Conservation (phyloP, 1,139 yeast genomes). For the Saccharomyces pastorianus region DNA sequence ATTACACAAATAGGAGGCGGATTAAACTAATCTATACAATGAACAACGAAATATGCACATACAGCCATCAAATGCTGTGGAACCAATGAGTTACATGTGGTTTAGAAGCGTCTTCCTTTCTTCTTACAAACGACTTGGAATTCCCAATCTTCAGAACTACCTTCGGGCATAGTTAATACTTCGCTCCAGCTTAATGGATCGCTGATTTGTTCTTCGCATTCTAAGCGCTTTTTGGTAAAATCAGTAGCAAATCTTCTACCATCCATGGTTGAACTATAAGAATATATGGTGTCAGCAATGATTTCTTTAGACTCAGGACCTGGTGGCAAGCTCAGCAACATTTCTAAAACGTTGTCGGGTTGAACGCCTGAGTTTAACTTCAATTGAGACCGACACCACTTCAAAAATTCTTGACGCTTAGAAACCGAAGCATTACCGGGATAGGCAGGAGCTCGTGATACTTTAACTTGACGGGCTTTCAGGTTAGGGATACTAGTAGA, state of each 20-base stretch:
- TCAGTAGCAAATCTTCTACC: constrained; percentile 92
- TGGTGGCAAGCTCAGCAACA: constrained; percentile 71
- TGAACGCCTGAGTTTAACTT: constrained; percentile 68
- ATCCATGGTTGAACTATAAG: constrained; percentile 86
- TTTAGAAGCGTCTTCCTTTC: constrained; percentile 38
- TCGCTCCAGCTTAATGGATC: constrained; percentile 62
- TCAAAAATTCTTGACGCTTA: constrained; percentile 58
- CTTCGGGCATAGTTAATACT: constrained; percentile 49
- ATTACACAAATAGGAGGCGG: neutral
- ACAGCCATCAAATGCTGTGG: neutral
- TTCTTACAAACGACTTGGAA: constrained; percentile 65
- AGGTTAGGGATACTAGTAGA: constrained; percentile 23
- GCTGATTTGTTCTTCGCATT: constrained; percentile 54
- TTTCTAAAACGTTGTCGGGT: constrained; percentile 66
- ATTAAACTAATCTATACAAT: neutral
- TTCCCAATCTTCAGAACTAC: constrained; percentile 71
- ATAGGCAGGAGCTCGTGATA: constrained; percentile 19
- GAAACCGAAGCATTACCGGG: constrained; percentile 32
- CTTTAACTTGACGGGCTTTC: constrained; percentile 1
- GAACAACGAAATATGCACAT: neutral
- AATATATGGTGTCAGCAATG: constrained; percentile 85
- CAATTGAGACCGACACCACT: constrained; percentile 79
- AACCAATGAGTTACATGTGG: neutral
- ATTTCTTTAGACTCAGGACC: constrained; percentile 69
- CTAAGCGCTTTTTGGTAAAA: constrained; percentile 67